Percentiles rank a stretch among this genome's conserved stretches.
Evolutionary conservation across 768 basidiomycete species (phyloP).

Genomic region (Epithele typhae): DNA sequence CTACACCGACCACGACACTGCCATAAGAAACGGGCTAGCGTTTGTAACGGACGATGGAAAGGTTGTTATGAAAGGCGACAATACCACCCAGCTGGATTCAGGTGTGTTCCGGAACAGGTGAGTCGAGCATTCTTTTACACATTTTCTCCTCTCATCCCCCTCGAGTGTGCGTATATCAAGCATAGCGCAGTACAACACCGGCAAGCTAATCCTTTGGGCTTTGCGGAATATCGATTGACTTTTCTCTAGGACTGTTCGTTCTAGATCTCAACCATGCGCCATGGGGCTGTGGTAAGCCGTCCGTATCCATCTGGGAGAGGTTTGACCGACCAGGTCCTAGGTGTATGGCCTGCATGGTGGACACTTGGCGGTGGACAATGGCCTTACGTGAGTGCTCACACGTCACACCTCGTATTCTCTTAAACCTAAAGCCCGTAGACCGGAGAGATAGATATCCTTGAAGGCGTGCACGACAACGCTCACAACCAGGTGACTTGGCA

Average conservation of each 20-base stretch:
- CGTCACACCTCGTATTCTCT: not conserved
- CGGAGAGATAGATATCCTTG: slow-evolving; percentile 82
- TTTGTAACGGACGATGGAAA: slow-evolving; percentile 53
- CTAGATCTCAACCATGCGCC: slow-evolving; percentile 82
- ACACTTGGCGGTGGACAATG: slow-evolving; percentile 55
- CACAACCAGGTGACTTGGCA: slow-evolving; percentile 87
- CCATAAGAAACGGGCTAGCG: slow-evolving; percentile 49
- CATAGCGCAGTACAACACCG: slow-evolving; percentile 59
- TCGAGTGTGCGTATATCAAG: slow-evolving; percentile 76
- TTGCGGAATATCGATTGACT: not conserved
- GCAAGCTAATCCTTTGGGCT: slow-evolving; percentile 2
- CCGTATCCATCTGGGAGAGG: not conserved
- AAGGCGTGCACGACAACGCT: slow-evolving; percentile 80
- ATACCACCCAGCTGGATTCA: slow-evolving; percentile 48
- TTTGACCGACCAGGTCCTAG: slow-evolving; percentile 29
- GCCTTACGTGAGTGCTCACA: slow-evolving; percentile 51
- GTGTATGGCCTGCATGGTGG: slow-evolving; percentile 86
- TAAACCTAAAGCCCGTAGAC: slow-evolving; percentile 32
- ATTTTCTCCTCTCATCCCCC: not conserved
- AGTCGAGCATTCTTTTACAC: not conserved
- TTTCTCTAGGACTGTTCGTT: slow-evolving; percentile 58
- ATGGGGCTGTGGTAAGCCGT: slow-evolving; percentile 74
- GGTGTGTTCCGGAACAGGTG: slow-evolving; percentile 64
- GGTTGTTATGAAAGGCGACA: slow-evolving; percentile 76
- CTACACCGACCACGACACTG: slow-evolving; percentile 53